Base-by-base conservation (phyloP, 139 green algal genomes). In the Bryopsis sp. region DNA sequence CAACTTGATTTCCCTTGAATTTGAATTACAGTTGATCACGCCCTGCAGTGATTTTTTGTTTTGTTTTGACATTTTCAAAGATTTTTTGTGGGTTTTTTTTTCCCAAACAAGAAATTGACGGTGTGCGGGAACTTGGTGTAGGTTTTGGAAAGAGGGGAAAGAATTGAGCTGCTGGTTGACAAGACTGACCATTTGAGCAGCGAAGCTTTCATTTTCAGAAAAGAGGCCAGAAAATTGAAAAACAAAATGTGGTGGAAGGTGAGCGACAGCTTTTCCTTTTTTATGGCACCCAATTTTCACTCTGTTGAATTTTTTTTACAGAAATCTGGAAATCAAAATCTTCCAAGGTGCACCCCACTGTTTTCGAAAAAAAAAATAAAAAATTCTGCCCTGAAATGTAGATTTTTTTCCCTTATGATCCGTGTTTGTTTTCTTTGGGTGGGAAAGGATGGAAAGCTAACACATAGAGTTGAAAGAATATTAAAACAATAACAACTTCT, bases 161-260 rank as follows among this genome's bases (percentile, higher is more conserved):
- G 66, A 57, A 54, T 86, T 47, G 78, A 84, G 48, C 72, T 86
- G 70, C 76, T 87, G 58, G 81, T 85, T 43, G 48, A 82, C 72
- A 82, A 82, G 76, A 79, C 76, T 22, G 72, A 77, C 24, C 58
- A 58, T 26, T 48, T 77, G 64, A 29, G 64, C n/a, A 24, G 79
- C 2, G 74, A 89, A 46, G 81, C 88, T 0, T 87, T 95, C 66
- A 80, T 79, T 3, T 97, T 97, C 83, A 85, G 86, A 60, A 74
- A 86, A 5, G 80, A 95, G 70, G 80, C 86, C 0, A 72, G 83
- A 8, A 47, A 66, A 26, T 67, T 93, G 37, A 79, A 83, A 61
- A 63, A 61, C 2, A 74, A 78, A 3, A 82, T 96, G 77, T 95
- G 90, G 88, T 88, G 78, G 77, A 80, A 82, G 72, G 81, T 84